Evolutionary conservation across 2,329 filamentous ascomycete genomes (phyloP).

Genomic region (Ophiocordyceps robertsii): DNA sequence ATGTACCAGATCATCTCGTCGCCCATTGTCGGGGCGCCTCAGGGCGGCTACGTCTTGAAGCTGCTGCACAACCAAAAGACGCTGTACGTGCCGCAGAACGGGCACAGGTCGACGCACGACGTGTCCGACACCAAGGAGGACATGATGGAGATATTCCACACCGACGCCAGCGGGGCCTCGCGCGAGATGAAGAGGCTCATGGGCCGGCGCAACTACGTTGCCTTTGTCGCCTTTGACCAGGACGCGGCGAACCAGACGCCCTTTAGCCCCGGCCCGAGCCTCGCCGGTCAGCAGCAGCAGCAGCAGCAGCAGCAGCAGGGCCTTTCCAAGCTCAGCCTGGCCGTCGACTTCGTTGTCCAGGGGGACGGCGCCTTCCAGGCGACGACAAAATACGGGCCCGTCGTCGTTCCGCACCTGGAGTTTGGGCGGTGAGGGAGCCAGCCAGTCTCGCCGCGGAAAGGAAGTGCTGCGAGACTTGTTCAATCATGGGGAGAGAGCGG

Average conservation of each 20-base stretch:
- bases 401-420: conserved; percentile 81
- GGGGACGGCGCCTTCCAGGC: conserved; percentile 68
- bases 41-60: conserved; percentile 75
- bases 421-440: conserved; percentile 35
- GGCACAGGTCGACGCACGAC: conserved; percentile 58
- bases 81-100: conserved; percentile 83
- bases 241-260: conserved; percentile 44
- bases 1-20: conserved; percentile 98
- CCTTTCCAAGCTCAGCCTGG: conserved; percentile 62
- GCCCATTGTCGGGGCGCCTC: conserved; percentile 80
- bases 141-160: conserved; percentile 99
- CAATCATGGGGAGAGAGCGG: background rate
- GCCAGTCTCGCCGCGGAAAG: background rate
- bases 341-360: conserved; percentile 94
- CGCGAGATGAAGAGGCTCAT: conserved; percentile 86
- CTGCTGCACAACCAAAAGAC: conserved; percentile 91
- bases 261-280: conserved; percentile 23
- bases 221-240: conserved; percentile 88
- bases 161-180: conserved; percentile 71
- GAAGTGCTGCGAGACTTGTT: background rate
- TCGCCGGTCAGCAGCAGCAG: conserved; percentile 7
- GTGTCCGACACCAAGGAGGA: conserved; percentile 94
- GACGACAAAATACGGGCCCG: conserved; percentile 92
- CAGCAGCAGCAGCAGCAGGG: conserved; percentile 23
- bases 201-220: conserved; percentile 83